Evolutionary conservation across 1,139 yeast species (phyloP).

Genomic region (Yamadazyma mexicana): DNA sequence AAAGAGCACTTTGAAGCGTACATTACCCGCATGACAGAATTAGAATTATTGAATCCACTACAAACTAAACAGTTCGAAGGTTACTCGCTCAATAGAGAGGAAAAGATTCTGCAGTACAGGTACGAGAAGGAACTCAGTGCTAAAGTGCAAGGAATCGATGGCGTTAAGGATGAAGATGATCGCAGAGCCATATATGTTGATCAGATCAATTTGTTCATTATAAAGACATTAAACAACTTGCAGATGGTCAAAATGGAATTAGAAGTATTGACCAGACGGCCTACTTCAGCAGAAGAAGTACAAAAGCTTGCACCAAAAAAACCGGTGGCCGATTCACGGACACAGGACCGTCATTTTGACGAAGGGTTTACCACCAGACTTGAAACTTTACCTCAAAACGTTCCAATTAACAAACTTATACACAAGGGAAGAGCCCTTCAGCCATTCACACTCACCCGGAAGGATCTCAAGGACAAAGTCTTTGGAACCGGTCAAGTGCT

Average conservation of each 20-base stretch:
- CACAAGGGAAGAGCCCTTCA: conserved; percentile 74
- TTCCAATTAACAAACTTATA: conserved; percentile 38
- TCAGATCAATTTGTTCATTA: conserved; percentile 51
- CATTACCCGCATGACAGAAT: conserved; percentile 38
- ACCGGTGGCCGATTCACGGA: conserved; percentile 13
- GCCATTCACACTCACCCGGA: conserved; percentile 80
- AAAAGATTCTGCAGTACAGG: conserved; percentile 70
- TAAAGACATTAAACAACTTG: conserved; percentile 55
- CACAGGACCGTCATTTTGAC: conserved; percentile 5
- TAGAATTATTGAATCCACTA: conserved; percentile 37
- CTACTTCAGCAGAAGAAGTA: conserved; percentile 13
- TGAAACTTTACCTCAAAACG: conserved; percentile 42
- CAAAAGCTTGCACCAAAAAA: conserved; percentile 14
- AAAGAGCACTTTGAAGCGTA: conserved; percentile 45
- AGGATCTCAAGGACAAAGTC: conserved; percentile 62
- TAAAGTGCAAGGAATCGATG: conserved; percentile 41
- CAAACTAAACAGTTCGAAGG: conserved; percentile 37
- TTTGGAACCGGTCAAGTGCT: conserved; percentile 90
- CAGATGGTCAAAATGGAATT: conserved; percentile 59
- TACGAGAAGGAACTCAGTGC: conserved; percentile 54
- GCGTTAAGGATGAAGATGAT: conserved; percentile 55
- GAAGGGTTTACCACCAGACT: conserved; percentile 55
- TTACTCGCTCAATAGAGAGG: conserved; percentile 53
- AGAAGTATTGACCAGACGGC: conserved; percentile 48
- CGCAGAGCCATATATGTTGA: conserved; percentile 54